Conservation (phyloP, 1,284 basidiomycete genomes). For the Fomitopsis pinicola region DNA sequence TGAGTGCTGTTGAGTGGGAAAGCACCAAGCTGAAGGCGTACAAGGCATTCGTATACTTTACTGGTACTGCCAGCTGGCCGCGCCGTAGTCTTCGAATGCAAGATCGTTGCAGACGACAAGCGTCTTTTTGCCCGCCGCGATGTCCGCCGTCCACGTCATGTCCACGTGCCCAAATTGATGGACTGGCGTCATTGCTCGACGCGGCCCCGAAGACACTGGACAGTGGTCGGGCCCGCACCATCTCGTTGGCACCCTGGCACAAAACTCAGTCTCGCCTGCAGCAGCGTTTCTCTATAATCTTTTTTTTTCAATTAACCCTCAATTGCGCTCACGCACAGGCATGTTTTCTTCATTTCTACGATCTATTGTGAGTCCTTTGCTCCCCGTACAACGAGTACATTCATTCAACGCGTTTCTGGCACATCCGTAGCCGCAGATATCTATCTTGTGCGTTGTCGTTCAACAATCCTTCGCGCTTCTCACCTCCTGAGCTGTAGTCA, state of each 20-base stretch:
- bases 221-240: too few relatives aligned
- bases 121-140: too few relatives aligned
- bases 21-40: too few relatives aligned
- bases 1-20: too few relatives aligned
- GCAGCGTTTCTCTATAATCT: too few relatives aligned
- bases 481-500: constrained; percentile 42
- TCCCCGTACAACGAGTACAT: background rate
- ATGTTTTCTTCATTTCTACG: constrained; percentile 24
- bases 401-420: background rate
- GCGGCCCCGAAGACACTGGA: too few relatives aligned
- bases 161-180: background rate
- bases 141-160: too few relatives aligned
- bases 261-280: background rate
- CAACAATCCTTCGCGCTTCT: background rate
- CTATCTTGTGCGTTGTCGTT: constrained; percentile 54
- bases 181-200: background rate
- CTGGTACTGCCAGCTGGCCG: too few relatives aligned
- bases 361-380: constrained; percentile 11
- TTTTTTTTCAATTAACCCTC: background rate
- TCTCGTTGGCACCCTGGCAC: too few relatives aligned
- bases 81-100: too few relatives aligned
- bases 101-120: too few relatives aligned
- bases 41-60: too few relatives aligned
- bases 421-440: constrained; percentile 48
- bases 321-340: background rate